Evolutionary conservation across 306 rosid genomes (phyloP).

Genomic region (Coriaria nepalensis): DNA sequence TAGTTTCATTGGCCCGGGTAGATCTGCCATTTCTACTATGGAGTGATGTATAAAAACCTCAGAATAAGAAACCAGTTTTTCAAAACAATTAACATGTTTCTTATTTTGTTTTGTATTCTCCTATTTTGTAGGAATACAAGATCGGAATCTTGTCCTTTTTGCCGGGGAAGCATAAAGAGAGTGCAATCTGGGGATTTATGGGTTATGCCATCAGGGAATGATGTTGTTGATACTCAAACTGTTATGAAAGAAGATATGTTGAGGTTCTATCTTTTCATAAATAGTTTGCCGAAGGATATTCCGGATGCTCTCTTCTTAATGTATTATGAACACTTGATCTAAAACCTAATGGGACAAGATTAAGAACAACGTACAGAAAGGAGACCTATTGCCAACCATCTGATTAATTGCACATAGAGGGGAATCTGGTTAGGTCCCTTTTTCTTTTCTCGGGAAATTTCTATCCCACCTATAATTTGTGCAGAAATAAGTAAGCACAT

Average conservation of each 20-base stretch:
- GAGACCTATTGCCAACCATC: slow-evolving; percentile 12
- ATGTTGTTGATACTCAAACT: slow-evolving; percentile 44
- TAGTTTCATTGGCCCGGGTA: too few species aligned
- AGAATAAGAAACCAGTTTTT: too few species aligned
- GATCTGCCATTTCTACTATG: too few species aligned
- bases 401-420: too few species aligned
- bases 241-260: slow-evolving; percentile 40
- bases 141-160: slow-evolving; percentile 78
- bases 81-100: too few species aligned
- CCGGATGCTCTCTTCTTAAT: slow-evolving; percentile 51
- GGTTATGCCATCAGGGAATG: slow-evolving; percentile 45
- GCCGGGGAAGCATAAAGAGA: slow-evolving; percentile 62
- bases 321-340: slow-evolving; percentile 51
- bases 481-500: slow-evolving; percentile 12
- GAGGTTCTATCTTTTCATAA: slow-evolving; percentile 45
- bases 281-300: slow-evolving; percentile 45
- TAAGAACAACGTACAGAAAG: slow-evolving; percentile 16
- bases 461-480: not conserved
- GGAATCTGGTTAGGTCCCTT: slow-evolving; percentile 10
- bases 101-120: too few species aligned
- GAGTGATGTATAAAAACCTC: too few species aligned
- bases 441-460: slow-evolving; percentile 11
- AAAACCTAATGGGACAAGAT: slow-evolving; percentile 13
- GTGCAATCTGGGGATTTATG: slow-evolving; percentile 58
- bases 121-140: slow-evolving; percentile 69